Evolutionary conservation across 208 protist species (phyloP), one percentile per base, ranked within the genome.

Genomic region (Herpetomonas tarakana): DNA sequence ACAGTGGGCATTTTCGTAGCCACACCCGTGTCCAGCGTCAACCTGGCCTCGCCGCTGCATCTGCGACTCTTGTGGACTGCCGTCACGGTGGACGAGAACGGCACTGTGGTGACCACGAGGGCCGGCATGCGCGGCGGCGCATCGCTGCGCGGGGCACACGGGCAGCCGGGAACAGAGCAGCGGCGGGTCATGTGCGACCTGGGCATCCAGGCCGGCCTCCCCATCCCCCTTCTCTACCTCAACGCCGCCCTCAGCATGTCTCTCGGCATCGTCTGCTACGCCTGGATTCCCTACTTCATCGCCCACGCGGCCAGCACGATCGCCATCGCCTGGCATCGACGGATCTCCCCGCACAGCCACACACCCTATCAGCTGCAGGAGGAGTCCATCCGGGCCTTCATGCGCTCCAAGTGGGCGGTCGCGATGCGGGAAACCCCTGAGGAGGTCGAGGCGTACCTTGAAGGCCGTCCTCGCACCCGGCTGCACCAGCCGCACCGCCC

Each of bases 261-360:
- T 24, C 14, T 55, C 21, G 62, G 62, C 24, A 16, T 58, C 24
- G 14, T 67, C 3, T 59, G 55, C 7, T 52, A 54, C 38, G 62
- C 62, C 21, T 67, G 62, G 62, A 51, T 67, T 14, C 62, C 62
- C 2, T 67, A 54, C 25, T 67, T 67, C 45, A 30, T 67, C 27
- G 52, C 54, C 11, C 50, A 67, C 58, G 62, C 52, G 1, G 51
- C 52, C 26, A 59, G 51, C 21, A 51, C 52, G 51, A n/a, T 67
- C 0, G 50, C 52, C 11, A 45, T 58, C 45, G 51, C 55, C 24
- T 21, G 21, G n/a, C 28, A 11, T 6, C 38, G 44, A 12, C 50
- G 52, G 9, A 12, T 22, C 44, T 7, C 16, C 44, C n/a, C n/a
- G n/a, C 44, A 22, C 44, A 49, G 3, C 16, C 44, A 18, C 4